phyloP scores from a whole-genome alignment of 768 basidiomycete species.

The Hydnomerulius pinastri region DNA sequence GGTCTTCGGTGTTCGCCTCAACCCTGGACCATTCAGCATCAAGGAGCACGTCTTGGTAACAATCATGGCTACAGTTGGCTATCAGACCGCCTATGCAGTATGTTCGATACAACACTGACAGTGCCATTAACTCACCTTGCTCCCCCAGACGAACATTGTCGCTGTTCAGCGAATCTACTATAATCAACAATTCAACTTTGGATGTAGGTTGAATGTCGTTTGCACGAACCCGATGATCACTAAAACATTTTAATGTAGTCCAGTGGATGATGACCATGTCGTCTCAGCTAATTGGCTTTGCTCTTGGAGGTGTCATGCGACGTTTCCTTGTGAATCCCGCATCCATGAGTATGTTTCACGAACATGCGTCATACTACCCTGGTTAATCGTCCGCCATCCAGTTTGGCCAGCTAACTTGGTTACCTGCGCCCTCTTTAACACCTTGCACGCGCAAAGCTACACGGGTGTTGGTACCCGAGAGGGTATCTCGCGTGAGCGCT shows the following conservation, averaged over 20 bases:
- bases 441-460: slow-evolving; percentile 61
- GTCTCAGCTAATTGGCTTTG: slow-evolving; percentile 69
- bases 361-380: not conserved
- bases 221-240: too few relatives aligned
- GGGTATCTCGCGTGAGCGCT: slow-evolving; percentile 52
- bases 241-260: too few relatives aligned
- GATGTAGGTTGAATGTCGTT: too few relatives aligned
- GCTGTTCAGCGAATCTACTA: slow-evolving; percentile 76
- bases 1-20: slow-evolving; percentile 60
- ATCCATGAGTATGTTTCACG: slow-evolving; percentile 67
- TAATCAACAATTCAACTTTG: slow-evolving; percentile 54
- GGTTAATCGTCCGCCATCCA: slow-evolving; percentile 32
- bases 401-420: slow-evolving; percentile 78
- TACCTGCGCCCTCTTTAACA: slow-evolving; percentile 73
- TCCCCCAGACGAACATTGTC: slow-evolving; percentile 59
- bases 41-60: slow-evolving; percentile 74
- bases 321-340: slow-evolving; percentile 66
- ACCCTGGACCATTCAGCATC: slow-evolving; percentile 81
- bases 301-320: slow-evolving; percentile 58
- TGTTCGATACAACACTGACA: slow-evolving; percentile 1
- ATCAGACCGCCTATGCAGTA: slow-evolving; percentile 23
- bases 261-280: slow-evolving; percentile 69
- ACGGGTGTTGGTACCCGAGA: slow-evolving; percentile 44
- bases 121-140: not conserved
- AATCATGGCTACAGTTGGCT: slow-evolving; percentile 60